Conservation (phyloP, 2,329 filamentous ascomycete genomes). For the Aspergillus nomiae region DNA sequence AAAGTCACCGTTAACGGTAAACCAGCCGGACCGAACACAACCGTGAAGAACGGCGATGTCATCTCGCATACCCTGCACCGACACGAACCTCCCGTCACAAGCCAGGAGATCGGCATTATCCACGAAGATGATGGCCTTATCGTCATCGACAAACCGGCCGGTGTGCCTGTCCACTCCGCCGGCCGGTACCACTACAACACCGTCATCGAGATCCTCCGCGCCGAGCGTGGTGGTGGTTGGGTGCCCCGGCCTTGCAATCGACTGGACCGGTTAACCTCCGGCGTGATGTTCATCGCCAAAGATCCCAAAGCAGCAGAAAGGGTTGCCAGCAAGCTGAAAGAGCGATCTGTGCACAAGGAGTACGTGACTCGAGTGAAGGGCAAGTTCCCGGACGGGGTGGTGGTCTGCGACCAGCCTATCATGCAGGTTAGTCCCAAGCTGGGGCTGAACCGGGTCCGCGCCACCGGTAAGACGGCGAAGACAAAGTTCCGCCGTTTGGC, state of each 20-base stretch:
- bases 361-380: slow-evolving; percentile 91
- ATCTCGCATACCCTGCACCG: slow-evolving; percentile 93
- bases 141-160: slow-evolving; percentile 95
- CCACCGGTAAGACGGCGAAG: slow-evolving; percentile 83
- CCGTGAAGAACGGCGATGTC: slow-evolving; percentile 84
- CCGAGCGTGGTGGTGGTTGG: slow-evolving; percentile 64
- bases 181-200: slow-evolving; percentile 96
- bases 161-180: slow-evolving; percentile 91
- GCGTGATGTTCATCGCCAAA: slow-evolving; percentile 98
- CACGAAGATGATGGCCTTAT: slow-evolving; percentile 93
- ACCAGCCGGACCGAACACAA: slow-evolving; percentile 65
- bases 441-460: slow-evolving; percentile 89
- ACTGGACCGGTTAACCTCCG: slow-evolving; percentile 90
- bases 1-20: slow-evolving; percentile 80
- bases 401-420: slow-evolving; percentile 92
- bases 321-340: slow-evolving; percentile 74
- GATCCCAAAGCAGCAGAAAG: slow-evolving; percentile 75
- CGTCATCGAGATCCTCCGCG: slow-evolving; percentile 87
- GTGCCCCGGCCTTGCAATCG: slow-evolving; percentile 79
- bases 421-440: slow-evolving; percentile 93
- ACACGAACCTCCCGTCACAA: slow-evolving; percentile 91
- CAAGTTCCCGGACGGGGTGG: slow-evolving; percentile 85
- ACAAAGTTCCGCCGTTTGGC: slow-evolving; percentile 91
- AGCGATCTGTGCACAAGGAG: slow-evolving; percentile 86
- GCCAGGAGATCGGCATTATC: slow-evolving; percentile 75